Evolutionary conservation across 2,329 filamentous ascomycete species (phyloP), one percentile per base, ranked within the genome.

Genomic region (Fusarium musae): DNA sequence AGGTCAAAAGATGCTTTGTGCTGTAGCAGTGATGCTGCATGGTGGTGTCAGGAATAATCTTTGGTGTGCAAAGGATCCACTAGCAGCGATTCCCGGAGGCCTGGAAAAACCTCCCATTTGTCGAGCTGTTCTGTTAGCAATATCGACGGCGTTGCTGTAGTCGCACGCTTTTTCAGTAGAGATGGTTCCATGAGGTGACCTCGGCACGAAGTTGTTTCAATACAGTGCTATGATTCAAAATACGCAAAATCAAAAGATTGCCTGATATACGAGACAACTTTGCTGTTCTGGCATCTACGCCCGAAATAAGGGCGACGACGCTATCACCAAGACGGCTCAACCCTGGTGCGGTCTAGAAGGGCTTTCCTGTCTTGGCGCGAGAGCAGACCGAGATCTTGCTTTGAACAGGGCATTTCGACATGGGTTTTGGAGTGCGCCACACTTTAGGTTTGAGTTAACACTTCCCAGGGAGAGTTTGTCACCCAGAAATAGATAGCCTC

Each of bases 91-190:
- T 64, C 44, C 73, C 77, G 78, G 71, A 78, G 63, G 74, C 66
- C 70, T 79, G 78, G 78, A 72, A 79, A 74, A 78, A 58, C 66
- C 72, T 75, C 78, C 72, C 62, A 79, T 79, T 80, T 78, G 78
- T 62, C 70, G 30, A 52, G 59, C 57, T 68, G 54, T 34, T 67
- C 59, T 69, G 66, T 63, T 69, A 59, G 42, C 61, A 54, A 67
- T 67, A 68, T 68, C 60, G 77, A 75, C 76, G 78, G 78, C 76
- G 75, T 63, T 63, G 65, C 66, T 72, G 69, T 75, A 77, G 74
- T 70, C 72, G 71, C 68, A 75, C 71, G 65, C 70, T 73, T 42
- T 66, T 42, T 66, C 56, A 64, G 69, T 62, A 65, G 63, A 67
- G 68, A 75, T 59, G 63, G 68, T 58, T 68, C 73, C 70, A 72